Percentiles rank a stretch among this genome's conserved stretches.
phyloP scores from a whole-genome alignment of 441 rosid species.

The Flueggea neowawraea region DNA sequence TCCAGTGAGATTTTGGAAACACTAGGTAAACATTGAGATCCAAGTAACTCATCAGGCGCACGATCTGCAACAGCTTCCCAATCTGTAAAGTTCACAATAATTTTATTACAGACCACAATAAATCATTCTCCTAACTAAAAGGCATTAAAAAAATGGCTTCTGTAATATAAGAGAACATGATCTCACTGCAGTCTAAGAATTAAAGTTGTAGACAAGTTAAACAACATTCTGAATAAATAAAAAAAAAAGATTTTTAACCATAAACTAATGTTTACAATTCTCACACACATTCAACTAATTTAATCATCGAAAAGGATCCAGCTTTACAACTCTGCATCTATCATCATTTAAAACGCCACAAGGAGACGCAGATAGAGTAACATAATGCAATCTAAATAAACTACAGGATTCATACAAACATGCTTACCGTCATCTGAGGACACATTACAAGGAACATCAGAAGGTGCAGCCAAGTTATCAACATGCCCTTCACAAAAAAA shows the following conservation, averaged over 20 bases:
- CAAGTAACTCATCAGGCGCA: conserved; percentile 53
- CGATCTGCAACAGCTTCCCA: conserved; percentile 89
- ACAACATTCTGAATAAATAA: no score
- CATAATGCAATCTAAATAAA: neutral
- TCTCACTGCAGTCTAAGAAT: no score
- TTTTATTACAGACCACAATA: neutral
- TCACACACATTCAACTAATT: no score
- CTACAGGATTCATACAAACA: neutral
- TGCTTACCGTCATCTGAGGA: conserved; percentile 67
- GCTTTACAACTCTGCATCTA: no score
- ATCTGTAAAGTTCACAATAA: conserved; percentile 32
- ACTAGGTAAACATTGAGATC: conserved; percentile 50
- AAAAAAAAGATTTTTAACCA: no score
- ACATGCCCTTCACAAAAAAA: conserved; percentile 25
- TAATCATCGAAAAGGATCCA: no score
- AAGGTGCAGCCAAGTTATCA: conserved; percentile 20
- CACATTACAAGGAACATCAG: conserved; percentile 24
- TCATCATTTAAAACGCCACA: neutral
- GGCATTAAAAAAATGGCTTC: no score
- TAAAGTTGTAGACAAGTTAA: no score
- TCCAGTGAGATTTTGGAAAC: conserved; percentile 60
- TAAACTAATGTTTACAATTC: no score
- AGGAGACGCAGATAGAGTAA: neutral
- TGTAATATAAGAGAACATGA: no score
- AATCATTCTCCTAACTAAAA: neutral